Base-by-base conservation (phyloP, 306 rosid species). In the Elaeagnus macrophylla region DNA sequence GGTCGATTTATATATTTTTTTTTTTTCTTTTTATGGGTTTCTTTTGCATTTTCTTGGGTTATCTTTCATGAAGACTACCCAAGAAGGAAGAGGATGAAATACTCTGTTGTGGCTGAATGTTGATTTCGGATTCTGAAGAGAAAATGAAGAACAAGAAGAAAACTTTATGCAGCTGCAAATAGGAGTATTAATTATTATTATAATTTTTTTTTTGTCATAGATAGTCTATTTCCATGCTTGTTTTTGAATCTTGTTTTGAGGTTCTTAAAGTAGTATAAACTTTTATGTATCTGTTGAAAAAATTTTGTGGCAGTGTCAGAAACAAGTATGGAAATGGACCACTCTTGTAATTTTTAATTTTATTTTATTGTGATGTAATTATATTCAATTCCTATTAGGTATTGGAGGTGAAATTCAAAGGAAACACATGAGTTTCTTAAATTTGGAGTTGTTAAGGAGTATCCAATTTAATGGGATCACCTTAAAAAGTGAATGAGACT, bases 271-370 rank as follows among this genome's bases (percentile, higher is more conserved):
- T 16, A 9, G 15, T 49, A 43, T 19, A 46, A 39, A 17, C 11
- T 49, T 60, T 63, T 49, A 62, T 57, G 62, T 49, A 65, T 51
- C 20, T 58, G 54, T 50, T 42, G 63, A 54, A 56, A n/a, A 16
- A 10, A 9, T 67, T 54, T 51, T 60, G 71, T 61, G 65, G 77
- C 59, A 54, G 61, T 10, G 39, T 68, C 74, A 70, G 72, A 90
- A 86, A 83, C 82, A 83, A 79, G 80, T 79, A 78, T 67, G 94
- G 91, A 90, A 83, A 81, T 70, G 84, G 83, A 64, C 56, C 57
- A 7, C 39, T 66, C 55, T 61, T 57, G 52, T 20, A 6, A 1
- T 51, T 18, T 1, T 19, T 42, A n/a, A n/a, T 14, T 19, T 57
- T 51, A 37, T 40, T 17, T 50, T 7, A 1, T 39, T 56, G 5